These are phyloP conservation scores for Eudorina sp. DNA, from an alignment of 139 green algal species.

Conservation along the genomic window DNA sequence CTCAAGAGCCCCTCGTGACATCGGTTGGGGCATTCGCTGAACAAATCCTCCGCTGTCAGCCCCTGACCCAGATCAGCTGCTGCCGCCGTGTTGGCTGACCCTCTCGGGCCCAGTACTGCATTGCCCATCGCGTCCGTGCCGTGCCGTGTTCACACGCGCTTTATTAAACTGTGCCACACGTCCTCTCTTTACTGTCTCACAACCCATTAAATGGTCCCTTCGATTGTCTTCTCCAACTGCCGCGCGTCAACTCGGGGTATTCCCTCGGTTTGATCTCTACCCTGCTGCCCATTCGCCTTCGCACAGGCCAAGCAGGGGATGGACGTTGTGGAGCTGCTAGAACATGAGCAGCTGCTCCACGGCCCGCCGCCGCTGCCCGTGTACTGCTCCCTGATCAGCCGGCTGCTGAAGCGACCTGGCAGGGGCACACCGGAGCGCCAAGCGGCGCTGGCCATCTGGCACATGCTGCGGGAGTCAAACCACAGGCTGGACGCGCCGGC, in stretches of 20 bases:
- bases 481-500: constrained; percentile 64
- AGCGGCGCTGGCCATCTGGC: constrained; percentile 16
- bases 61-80: no score
- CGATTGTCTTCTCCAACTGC: background rate
- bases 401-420: constrained; percentile 60
- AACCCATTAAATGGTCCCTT: no score
- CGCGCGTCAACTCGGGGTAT: background rate
- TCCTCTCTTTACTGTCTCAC: no score
- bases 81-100: no score
- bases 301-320: constrained; percentile 47
- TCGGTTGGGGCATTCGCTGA: no score
- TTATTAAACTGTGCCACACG: no score
- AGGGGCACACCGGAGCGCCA: constrained; percentile 14
- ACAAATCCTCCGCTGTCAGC: no score
- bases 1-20: no score
- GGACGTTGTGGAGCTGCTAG: constrained; percentile 60
- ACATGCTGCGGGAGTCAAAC: constrained; percentile 51
- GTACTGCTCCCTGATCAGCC: constrained; percentile 63
- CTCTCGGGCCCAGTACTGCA: no score
- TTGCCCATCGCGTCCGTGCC: no score
- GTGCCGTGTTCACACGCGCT: no score
- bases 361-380: background rate
- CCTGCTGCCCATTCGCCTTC: background rate
- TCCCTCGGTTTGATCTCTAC: no score
- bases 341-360: constrained; percentile 47